Conservation (phyloP, 106 monocot genomes). For the Acorus gramineus region DNA sequence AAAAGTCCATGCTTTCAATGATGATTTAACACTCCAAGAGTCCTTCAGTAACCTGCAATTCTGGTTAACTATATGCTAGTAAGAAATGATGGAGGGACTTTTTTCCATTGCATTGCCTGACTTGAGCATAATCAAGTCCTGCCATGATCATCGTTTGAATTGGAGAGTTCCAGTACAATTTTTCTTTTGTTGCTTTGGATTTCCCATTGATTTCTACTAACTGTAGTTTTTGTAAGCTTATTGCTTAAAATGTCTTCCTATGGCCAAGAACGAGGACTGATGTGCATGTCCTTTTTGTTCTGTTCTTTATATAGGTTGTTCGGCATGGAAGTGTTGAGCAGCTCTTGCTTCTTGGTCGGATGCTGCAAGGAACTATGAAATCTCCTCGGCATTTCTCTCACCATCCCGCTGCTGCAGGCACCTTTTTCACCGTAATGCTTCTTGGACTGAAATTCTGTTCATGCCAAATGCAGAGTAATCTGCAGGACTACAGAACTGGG, state of each 20-base stretch:
- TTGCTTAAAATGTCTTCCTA: no score
- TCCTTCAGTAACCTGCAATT: no score
- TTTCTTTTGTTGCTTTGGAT: constrained; percentile 5
- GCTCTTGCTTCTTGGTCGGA: constrained; percentile 77
- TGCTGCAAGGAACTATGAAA: constrained; percentile 98
- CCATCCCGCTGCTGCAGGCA: constrained; percentile 93
- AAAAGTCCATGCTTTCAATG: no score
- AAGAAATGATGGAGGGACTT: no score
- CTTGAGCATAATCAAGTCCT: no score
- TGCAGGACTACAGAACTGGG: constrained; percentile 62
- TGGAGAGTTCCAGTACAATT: no score
- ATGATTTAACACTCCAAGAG: no score
- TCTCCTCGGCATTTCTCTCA: constrained; percentile 73
- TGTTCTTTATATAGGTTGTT: constrained; percentile 49
- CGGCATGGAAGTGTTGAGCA: constrained; percentile 95
- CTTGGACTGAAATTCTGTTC: constrained; percentile 93
- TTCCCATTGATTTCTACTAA: background rate
- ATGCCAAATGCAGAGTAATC: constrained; percentile 74
- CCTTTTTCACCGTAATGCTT: constrained; percentile 95
- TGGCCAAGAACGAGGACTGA: no score
- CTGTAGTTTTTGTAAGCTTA: background rate
- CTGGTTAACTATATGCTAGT: no score
- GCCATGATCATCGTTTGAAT: no score
- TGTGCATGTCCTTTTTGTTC: background rate
- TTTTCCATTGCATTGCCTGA: no score